These are phyloP conservation scores for Graphilbum sp. DNA, from an alignment of 2,329 filamentous ascomycete genomes.

Conservation along the genomic window DNA sequence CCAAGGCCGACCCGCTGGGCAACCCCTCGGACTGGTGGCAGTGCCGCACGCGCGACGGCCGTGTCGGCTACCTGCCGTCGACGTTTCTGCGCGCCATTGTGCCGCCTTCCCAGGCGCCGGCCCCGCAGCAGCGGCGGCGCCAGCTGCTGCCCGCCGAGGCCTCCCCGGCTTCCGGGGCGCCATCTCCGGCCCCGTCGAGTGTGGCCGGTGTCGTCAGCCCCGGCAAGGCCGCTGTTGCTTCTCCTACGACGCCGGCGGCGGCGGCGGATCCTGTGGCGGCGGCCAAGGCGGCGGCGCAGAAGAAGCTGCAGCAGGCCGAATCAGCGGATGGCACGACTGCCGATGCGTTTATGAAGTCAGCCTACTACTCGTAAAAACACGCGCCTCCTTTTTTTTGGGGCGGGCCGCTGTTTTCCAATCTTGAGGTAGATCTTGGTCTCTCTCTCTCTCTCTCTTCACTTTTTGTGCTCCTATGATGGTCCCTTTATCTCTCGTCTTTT, in stretches of 20 bases:
- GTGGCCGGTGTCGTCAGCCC: constrained; percentile 36
- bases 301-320: constrained; percentile 1
- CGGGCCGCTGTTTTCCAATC: background rate
- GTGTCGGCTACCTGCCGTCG: constrained; percentile 79
- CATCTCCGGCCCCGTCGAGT: constrained; percentile 9
- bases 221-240: constrained; percentile 28
- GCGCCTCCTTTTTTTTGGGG: background rate
- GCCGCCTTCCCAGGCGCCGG: constrained; percentile 21
- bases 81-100: constrained; percentile 71
- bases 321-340: constrained; percentile 23
- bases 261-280: constrained; percentile 7
- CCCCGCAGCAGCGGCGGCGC: constrained; percentile 2
- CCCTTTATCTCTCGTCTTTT: too few species aligned
- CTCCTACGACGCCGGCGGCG: background rate
- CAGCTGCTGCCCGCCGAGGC: background rate
- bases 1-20: constrained; percentile 82
- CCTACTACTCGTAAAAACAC: constrained; percentile 34
- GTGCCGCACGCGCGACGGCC: constrained; percentile 76
- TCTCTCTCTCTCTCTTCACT: background rate
- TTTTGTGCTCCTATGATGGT: background rate
- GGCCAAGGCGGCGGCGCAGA: constrained; percentile 8
- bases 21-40: constrained; percentile 95
- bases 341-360: constrained; percentile 40
- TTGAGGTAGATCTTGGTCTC: too few species aligned
- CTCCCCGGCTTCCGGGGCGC: background rate